Evolutionary conservation across 2,329 filamentous ascomycete genomes (phyloP), one percentile per base, ranked within the genome.

Genomic region (Penicillium sp.): DNA sequence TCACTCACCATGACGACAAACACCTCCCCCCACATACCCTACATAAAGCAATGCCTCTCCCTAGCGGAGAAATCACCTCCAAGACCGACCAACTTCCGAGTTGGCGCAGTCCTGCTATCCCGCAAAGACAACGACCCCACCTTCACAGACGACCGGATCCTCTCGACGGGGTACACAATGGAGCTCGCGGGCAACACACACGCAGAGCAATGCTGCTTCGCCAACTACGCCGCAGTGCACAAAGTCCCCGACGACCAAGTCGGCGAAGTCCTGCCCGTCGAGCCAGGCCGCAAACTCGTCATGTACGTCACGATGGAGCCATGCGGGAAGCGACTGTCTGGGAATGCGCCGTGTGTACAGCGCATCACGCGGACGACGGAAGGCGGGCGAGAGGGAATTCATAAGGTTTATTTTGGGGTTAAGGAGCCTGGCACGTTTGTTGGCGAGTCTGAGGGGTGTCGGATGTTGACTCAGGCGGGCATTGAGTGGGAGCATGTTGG

Each of bases 151-250:
- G 69, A 82, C 59, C 65, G 71, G 24, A 74, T 94, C 51, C 75
- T 94, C 26, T 80, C 86, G 1, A 87, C 87, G 2, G 91, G 93
- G 48, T 97, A 91, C 72, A 96, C 93, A 0, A 78, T 96, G 51
- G 91, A 98, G 69, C 81, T 90, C 4, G 77, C 82, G 0, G 93
- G 91, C 37, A 98, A 98, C 72, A 97, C 93, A 0, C 93, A 98
- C 64, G 93, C 93, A 3, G 93, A 98, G 66, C 89, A 98, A 72
- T 91, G 85, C 68, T 95, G 88, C 64, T 78, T 98, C 49, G 70
- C 83, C 43, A 97, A 98, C 57, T 71, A 69, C 42, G 70, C 69
- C 2, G 60, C 64, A 8, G 59, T 58, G 0, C 64, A 72, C 43
- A 55, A 53, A 6, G 58, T 69, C 10, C 41, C 62, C 6, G 68